These are phyloP conservation scores for Leccinum olivaceopallidum DNA, from an alignment of 768 basidiomycete species.

Conservation along the genomic window DNA sequence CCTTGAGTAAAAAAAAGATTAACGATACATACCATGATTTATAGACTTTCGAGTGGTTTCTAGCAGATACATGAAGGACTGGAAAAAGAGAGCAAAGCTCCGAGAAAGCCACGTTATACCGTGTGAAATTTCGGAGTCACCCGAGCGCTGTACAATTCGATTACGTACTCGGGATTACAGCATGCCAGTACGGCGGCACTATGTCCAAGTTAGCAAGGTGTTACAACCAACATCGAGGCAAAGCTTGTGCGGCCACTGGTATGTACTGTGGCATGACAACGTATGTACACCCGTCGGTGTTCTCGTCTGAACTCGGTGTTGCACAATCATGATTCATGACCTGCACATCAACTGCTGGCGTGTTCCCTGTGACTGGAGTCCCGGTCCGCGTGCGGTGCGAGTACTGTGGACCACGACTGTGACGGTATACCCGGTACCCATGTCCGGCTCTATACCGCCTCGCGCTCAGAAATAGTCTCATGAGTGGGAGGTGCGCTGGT, in stretches of 20 bases:
- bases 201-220: no score
- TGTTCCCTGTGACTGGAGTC: neutral
- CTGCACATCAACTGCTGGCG: neutral
- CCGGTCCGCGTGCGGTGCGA: neutral
- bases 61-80: no score
- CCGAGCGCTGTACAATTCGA: neutral
- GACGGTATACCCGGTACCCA: neutral
- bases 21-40: neutral
- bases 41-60: no score
- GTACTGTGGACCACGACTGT: neutral
- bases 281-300: constrained; percentile 1
- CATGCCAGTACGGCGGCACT: no score
- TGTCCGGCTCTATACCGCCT: constrained; percentile 1
- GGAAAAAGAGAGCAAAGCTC: no score
- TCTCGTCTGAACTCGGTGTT: neutral
- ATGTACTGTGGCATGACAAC: neutral
- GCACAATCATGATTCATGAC: neutral
- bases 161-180: neutral
- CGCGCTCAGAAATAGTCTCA: neutral
- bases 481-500: neutral
- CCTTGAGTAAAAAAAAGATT: no score
- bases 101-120: no score
- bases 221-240: no score
- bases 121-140: no score
- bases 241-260: no score